Percentiles rank a stretch among this genome's conserved stretches.
phyloP scores from a whole-genome alignment of 2,329 filamentous ascomycete species.

The Exophiala dermatitidis region DNA sequence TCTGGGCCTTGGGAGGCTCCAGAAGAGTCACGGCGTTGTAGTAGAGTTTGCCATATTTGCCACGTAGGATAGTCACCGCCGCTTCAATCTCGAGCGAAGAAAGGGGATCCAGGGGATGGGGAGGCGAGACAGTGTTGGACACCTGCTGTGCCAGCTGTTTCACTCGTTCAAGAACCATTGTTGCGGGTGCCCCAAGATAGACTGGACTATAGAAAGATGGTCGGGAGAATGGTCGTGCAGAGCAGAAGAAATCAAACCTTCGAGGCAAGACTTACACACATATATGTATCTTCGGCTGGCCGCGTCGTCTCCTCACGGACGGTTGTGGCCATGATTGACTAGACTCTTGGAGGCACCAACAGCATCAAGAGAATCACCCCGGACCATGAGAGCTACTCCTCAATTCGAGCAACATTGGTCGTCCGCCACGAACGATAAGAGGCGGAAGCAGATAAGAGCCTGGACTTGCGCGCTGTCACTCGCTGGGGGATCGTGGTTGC shows the following conservation, averaged over 20 bases:
- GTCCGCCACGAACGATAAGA: conserved; percentile 11
- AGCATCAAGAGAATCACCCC: neutral
- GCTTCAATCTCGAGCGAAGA: conserved; percentile 64
- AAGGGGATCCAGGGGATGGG: conserved; percentile 74
- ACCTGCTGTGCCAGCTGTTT: conserved; percentile 58
- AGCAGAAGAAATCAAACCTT: conserved; percentile 3
- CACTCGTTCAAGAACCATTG: conserved; percentile 57
- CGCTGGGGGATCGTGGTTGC: conserved; percentile 16
- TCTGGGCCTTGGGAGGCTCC: conserved; percentile 78
- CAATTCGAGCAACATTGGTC: neutral
- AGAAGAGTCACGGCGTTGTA: conserved; percentile 83
- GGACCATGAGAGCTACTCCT: neutral
- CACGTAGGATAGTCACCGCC: conserved; percentile 61
- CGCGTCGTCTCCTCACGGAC: neutral
- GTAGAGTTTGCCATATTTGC: conserved; percentile 62
- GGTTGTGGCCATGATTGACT: conserved; percentile 1
- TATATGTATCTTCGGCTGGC: neutral
- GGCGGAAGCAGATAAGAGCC: conserved; percentile 11
- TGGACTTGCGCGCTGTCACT: conserved; percentile 3
- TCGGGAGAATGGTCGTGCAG: neutral
- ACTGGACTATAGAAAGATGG: neutral
- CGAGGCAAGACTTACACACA: conserved; percentile 7
- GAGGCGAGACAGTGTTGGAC: conserved; percentile 46
- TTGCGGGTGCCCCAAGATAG: neutral
- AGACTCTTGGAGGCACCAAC: neutral